A percentile compares a stretch with the other conserved stretches of the same genome.
phyloP scores from a whole-genome alignment of 352 stramenopile genomes.

The Pseudoperonospora humuli region DNA sequence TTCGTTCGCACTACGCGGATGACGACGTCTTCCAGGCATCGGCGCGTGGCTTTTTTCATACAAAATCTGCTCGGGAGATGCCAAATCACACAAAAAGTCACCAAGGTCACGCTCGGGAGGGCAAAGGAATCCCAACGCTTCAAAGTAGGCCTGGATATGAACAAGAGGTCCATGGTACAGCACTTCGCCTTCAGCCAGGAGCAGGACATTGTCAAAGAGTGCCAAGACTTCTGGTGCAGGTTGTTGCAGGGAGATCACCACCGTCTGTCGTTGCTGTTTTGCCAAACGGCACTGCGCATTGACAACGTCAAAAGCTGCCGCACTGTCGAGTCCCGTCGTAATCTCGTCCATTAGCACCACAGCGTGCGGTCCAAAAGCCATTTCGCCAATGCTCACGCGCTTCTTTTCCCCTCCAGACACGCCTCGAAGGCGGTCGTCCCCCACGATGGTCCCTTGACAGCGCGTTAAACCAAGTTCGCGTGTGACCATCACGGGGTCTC shows the following conservation, averaged over 20 bases:
- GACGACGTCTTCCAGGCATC: constrained; percentile 23
- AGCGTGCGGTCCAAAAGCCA: constrained; percentile 65
- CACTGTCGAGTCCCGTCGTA: constrained; percentile 40
- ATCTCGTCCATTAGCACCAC: constrained; percentile 46
- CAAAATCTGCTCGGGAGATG: constrained; percentile 29
- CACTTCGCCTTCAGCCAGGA: constrained; percentile 83
- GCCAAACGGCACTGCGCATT: constrained; percentile 29
- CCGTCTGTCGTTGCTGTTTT: constrained; percentile 33
- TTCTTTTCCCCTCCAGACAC: constrained; percentile 88
- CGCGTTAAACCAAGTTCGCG: constrained; percentile 35
- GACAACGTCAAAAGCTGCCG: constrained; percentile 40
- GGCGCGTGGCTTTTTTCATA: constrained; percentile 23
- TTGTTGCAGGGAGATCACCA: constrained; percentile 77
- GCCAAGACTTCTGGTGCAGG: constrained; percentile 86
- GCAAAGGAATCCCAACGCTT: constrained; percentile 49
- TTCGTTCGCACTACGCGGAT: constrained; percentile 26
- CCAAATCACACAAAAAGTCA: constrained; percentile 43
- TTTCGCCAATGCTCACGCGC: constrained; percentile 83
- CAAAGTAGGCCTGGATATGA: constrained; percentile 73
- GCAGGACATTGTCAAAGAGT: constrained; percentile 89
- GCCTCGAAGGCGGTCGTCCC: constrained; percentile 41
- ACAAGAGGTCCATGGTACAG: constrained; percentile 77
- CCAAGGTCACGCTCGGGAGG: constrained; percentile 33
- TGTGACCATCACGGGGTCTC: constrained; percentile 16
- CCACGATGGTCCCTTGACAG: constrained; percentile 49